Conservation (phyloP, 352 stramenopile species). For the Pythium chondricola region DNA sequence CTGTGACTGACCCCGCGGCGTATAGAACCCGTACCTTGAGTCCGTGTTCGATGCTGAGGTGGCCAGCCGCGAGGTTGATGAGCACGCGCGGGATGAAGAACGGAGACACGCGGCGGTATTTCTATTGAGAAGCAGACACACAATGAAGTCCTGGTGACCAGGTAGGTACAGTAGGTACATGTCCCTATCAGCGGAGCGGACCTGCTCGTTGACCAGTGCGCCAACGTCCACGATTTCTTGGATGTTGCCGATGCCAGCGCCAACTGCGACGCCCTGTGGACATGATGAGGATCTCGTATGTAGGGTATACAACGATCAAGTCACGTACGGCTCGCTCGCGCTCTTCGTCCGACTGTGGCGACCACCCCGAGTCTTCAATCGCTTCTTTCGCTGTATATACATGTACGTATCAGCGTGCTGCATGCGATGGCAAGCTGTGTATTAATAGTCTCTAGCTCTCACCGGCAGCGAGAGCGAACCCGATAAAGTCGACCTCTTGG, state of each 20-base stretch:
- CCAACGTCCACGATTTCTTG: constrained; percentile 80
- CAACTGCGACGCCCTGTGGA: constrained; percentile 83
- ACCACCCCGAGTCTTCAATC: constrained; percentile 71
- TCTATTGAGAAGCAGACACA: no score
- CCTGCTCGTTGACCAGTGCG: constrained; percentile 54
- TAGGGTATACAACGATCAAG: not conserved
- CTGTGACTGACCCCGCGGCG: not conserved
- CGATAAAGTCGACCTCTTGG: constrained; percentile 83
- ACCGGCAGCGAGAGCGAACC: constrained; percentile 79
- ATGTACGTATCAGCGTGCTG: not conserved
- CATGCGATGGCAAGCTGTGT: no score
- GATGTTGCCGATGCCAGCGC: constrained; percentile 83
- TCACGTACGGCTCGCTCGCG: constrained; percentile 48
- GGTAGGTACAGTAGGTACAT: no score
- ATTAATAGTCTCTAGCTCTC: no score
- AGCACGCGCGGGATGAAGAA: constrained; percentile 94
- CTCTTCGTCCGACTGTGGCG: constrained; percentile 51
- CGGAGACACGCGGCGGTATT: constrained; percentile 86
- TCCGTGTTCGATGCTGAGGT: constrained; percentile 88
- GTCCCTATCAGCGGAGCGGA: no score
- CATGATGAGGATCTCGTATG: no score
- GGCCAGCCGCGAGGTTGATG: constrained; percentile 90
- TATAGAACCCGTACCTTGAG: constrained; percentile 53
- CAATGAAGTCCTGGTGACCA: no score
- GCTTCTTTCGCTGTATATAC: constrained; percentile 55